Evolutionary conservation across 768 basidiomycete genomes (phyloP).

Genomic region (Leccinum boreale): DNA sequence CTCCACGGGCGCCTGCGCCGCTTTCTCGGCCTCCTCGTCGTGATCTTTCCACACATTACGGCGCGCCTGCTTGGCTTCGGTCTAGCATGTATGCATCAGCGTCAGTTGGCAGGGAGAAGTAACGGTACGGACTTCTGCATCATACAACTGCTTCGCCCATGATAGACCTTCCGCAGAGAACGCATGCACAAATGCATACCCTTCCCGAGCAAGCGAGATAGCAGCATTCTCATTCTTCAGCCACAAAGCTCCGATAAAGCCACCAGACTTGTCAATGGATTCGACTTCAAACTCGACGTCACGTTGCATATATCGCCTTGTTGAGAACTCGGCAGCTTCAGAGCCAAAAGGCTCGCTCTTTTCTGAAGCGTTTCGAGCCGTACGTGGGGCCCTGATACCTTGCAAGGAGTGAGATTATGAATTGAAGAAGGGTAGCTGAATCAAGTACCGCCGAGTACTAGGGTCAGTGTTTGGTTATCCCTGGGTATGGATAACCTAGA

Average conservation of each 20-base stretch:
- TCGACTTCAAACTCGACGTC: conserved; percentile 95
- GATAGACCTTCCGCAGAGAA: conserved; percentile 83
- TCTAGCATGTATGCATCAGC: conserved; percentile 37
- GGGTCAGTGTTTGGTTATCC: conserved; percentile 89
- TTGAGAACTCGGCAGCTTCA: conserved; percentile 80
- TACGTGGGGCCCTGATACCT: conserved; percentile 90
- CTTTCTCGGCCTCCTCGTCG: conserved; percentile 67
- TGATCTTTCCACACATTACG: conserved; percentile 87
- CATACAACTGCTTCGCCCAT: conserved; percentile 76
- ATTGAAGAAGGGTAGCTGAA: neutral
- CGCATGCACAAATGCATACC: conserved; percentile 81
- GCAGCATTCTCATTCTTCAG: conserved; percentile 86
- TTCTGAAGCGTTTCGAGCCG: conserved; percentile 75
- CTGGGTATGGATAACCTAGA: conserved; percentile 77
- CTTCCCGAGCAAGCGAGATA: conserved; percentile 78
- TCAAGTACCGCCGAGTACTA: conserved; percentile 78
- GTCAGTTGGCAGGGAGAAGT: conserved; percentile 1
- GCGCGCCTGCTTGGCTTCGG: conserved; percentile 75
- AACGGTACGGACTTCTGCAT: conserved; percentile 66
- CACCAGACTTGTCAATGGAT: conserved; percentile 88
- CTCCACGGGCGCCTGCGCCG: conserved; percentile 45
- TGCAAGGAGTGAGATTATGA: conserved; percentile 8
- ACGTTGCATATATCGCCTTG: conserved; percentile 84
- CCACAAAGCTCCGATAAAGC: conserved; percentile 89
- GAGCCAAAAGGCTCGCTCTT: conserved; percentile 86